phyloP scores from a whole-genome alignment of 352 stramenopile species.

The Albugo laibachii region DNA sequence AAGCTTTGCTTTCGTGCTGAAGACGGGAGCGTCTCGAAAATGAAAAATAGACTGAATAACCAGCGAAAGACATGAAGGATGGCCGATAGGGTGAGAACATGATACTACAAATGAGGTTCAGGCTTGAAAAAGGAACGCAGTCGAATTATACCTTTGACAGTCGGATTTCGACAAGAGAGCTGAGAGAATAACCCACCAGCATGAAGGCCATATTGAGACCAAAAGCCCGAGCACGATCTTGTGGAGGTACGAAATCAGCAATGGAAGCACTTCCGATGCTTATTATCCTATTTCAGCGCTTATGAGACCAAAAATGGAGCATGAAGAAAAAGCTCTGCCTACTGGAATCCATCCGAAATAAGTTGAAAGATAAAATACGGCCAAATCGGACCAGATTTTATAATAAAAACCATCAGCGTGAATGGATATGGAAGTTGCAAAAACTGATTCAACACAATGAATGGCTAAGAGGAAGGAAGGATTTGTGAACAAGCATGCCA shows the following conservation, averaged over 20 bases:
- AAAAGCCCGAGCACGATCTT: constrained; percentile 31
- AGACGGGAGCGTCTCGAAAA: constrained; percentile 20
- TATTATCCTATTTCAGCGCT: constrained; percentile 14
- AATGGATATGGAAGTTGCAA: constrained; percentile 38
- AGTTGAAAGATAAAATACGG: constrained; percentile 41
- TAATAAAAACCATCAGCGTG: constrained; percentile 44
- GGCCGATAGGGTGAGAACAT: constrained; percentile 23
- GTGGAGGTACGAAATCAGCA: constrained; percentile 30
- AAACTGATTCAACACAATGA: constrained; percentile 45
- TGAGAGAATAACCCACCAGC: constrained; percentile 32
- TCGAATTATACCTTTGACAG: constrained; percentile 18
- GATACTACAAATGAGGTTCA: constrained; percentile 9
- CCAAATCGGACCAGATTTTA: constrained; percentile 25
- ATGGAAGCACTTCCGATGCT: constrained; percentile 35
- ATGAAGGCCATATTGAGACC: constrained; percentile 30
- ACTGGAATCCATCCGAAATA: constrained; percentile 35
- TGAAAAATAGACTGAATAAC: constrained; percentile 27
- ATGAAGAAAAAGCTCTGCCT: background rate
- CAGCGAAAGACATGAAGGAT: constrained; percentile 27
- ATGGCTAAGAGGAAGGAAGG: constrained; percentile 15
- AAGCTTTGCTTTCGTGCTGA: constrained; percentile 1
- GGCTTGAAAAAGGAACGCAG: no score
- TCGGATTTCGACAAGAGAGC: constrained; percentile 25
- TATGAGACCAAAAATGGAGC: background rate
- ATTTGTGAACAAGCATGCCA: background rate